Evolutionary conservation across 2,329 filamentous ascomycete genomes (phyloP), one percentile per base, ranked within the genome.

Genomic region (Epichloe baconii): DNA sequence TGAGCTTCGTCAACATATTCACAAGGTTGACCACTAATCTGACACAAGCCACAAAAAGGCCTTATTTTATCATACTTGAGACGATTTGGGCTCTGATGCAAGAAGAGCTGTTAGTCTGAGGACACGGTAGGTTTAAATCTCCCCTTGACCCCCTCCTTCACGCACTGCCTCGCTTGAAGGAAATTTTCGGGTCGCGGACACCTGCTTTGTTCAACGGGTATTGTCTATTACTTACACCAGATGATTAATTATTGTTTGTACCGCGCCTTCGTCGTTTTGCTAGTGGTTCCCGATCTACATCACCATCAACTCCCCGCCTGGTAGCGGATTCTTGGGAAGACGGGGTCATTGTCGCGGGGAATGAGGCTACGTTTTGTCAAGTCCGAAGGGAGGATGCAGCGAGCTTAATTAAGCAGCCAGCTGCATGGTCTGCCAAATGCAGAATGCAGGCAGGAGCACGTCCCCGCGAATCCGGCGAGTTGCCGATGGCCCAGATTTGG

Each of bases 1-100:
- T 15, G 38, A 4, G 36, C 40, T 12, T 58, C 57, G 8, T 49
- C 53, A 11, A 57, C 11, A 23, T 58, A 57, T 47, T 55, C 55
- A 52, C 56, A 58, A n/a, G 44, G 15, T 3, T 55, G 54, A 12
- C 55, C 55, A 31, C 54, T 53, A 23, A 45, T 34, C 26, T 45
- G 40, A 21, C 57, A 57, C 8, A 58, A 40, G 6, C 50, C 52
- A 36, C 56, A 57, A 14, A 52, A 38, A 8, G 57, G 55, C 21
- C 55, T 49, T 50, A 55, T 51, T 43, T 58, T 57, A 42, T 58
- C 57, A 53, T n/a, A 42, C 34, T 47, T 47, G 12, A 47, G 47
- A 44, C 55, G 52, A 34, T 50, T 50, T 35, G 55, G 35, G 19
- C 34, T 26, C 52, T 57, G 38, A 5, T 23, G 15, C 36, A 38